Conservation (phyloP, 2,329 filamentous ascomycete genomes). For the Pseudogymnoascus sp. region DNA sequence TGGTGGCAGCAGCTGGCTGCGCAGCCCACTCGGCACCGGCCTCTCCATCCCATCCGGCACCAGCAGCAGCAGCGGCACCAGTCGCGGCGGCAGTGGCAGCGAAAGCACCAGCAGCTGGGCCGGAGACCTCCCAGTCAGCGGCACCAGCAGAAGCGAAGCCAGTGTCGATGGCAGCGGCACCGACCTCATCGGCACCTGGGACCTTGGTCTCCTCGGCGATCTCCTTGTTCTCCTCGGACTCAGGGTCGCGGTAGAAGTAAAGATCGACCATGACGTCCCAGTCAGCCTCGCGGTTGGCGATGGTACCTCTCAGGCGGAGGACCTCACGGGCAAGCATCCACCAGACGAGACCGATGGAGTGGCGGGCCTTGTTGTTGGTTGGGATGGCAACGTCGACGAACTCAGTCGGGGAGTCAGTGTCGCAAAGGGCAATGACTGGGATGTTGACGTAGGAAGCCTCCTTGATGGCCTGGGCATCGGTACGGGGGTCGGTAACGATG, state of each 20-base stretch:
- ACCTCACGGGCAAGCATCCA: conserved; percentile 99
- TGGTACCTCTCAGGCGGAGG: conserved; percentile 94
- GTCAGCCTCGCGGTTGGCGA: conserved; percentile 89
- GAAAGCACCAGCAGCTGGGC: conserved; percentile 53
- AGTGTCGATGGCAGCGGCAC: conserved; percentile 66
- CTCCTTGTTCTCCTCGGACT: conserved; percentile 99
- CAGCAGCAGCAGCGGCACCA: conserved; percentile 54
- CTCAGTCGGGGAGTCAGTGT: conserved; percentile 98
- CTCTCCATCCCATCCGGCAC: conserved; percentile 54
- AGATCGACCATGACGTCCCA: conserved; percentile 99
- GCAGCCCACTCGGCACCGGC: conserved; percentile 43
- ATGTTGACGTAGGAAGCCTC: conserved; percentile 99
- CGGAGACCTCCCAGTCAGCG: conserved; percentile 77
- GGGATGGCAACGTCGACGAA: conserved; percentile 99
- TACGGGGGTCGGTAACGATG: conserved; percentile 98
- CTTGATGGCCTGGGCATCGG: conserved; percentile 99
- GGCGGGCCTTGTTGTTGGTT: conserved; percentile 99
- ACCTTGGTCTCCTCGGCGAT: conserved; percentile 82
- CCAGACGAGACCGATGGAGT: conserved; percentile 97
- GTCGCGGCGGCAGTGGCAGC: conserved; percentile 44
- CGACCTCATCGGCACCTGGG: conserved; percentile 76
- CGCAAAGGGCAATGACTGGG: conserved; percentile 96
- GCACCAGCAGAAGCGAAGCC: conserved; percentile 53
- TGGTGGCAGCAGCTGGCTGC: conserved; percentile 33
- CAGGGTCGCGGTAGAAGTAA: conserved; percentile 99